A percentile compares a stretch with the other conserved stretches of the same genome.
Evolutionary conservation across 306 rosid genomes (phyloP).

Genomic region (Pueraria montana): DNA sequence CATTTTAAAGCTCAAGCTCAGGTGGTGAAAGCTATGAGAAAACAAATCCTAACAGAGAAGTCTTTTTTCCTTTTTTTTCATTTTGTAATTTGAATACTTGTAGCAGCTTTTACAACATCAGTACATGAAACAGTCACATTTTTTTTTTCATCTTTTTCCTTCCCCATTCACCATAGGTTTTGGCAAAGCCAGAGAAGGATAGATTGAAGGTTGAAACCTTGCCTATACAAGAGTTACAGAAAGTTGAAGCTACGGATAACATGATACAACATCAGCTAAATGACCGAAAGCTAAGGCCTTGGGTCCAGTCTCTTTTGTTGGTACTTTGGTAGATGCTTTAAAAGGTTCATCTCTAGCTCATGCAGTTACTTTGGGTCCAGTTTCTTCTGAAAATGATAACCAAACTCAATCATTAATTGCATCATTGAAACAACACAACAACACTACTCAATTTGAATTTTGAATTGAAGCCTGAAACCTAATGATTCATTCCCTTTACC

Average conservation of each 20-base stretch:
- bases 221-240: conserved; percentile 70
- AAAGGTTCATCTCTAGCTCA: conserved; percentile 55
- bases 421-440: not conserved
- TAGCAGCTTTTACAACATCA: conserved; percentile 46
- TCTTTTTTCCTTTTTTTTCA: not conserved
- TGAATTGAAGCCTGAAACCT: conserved; percentile 25
- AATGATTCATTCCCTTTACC: conserved; percentile 43
- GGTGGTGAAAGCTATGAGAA: not conserved
- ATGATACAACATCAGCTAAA: conserved; percentile 48
- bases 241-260: conserved; percentile 52
- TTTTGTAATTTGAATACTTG: conserved; percentile 43
- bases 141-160: conserved; percentile 41
- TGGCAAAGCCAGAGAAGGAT: conserved; percentile 38
- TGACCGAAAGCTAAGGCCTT: conserved; percentile 38
- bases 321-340: conserved; percentile 50
- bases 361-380: conserved; percentile 49
- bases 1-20: not conserved
- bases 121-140: conserved; percentile 30
- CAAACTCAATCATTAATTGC: conserved; percentile 7
- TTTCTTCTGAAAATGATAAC: conserved; percentile 51
- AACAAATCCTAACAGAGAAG: conserved; percentile 3
- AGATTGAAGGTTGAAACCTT: conserved; percentile 51
- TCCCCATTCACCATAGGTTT: conserved; percentile 42
- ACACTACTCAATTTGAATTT: not conserved
- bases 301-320: conserved; percentile 47